Percentiles rank a stretch among this genome's conserved stretches.
These are phyloP conservation scores for Sutorius australiensis DNA, from an alignment of 768 basidiomycete species.

Conservation along the genomic window DNA sequence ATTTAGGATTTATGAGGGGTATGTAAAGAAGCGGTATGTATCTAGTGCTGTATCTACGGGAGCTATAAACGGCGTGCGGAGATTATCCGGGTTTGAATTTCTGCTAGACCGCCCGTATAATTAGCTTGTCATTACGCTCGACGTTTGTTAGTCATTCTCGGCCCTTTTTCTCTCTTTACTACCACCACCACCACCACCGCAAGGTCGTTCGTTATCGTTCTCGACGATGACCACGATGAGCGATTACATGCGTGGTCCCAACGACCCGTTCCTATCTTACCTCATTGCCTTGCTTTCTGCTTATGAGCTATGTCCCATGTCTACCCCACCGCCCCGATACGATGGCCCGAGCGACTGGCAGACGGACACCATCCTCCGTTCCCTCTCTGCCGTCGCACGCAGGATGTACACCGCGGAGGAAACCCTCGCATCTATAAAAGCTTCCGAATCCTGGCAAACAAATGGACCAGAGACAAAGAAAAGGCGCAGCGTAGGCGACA, in stretches of 20 bases:
- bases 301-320: constrained; percentile 52
- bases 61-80: constrained; percentile 13
- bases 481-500: constrained; percentile 39
- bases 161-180: not conserved
- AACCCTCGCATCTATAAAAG: constrained; percentile 38
- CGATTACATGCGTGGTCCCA: constrained; percentile 18
- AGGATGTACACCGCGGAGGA: constrained; percentile 59
- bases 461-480: constrained; percentile 44
- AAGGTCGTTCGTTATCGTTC: constrained; percentile 10
- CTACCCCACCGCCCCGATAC: constrained; percentile 51
- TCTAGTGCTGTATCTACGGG: not conserved
- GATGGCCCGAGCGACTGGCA: constrained; percentile 56
- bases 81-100: constrained; percentile 11
- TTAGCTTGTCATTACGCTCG: not conserved
- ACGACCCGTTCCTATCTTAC: constrained; percentile 47
- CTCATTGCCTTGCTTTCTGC: constrained; percentile 56
- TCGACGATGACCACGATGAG: constrained; percentile 35
- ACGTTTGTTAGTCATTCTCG: not conserved
- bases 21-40: constrained; percentile 1
- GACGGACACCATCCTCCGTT: constrained; percentile 53
- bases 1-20: constrained; percentile 37
- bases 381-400: constrained; percentile 46
- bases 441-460: constrained; percentile 30
- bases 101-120: not conserved
- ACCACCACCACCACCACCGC: constrained; percentile 2